Percentiles rank a stretch among this genome's conserved stretches.
Evolutionary conservation across 495 filamentous ascomycete genomes (phyloP).

Genomic region (Hypoxylon fragiforme): DNA sequence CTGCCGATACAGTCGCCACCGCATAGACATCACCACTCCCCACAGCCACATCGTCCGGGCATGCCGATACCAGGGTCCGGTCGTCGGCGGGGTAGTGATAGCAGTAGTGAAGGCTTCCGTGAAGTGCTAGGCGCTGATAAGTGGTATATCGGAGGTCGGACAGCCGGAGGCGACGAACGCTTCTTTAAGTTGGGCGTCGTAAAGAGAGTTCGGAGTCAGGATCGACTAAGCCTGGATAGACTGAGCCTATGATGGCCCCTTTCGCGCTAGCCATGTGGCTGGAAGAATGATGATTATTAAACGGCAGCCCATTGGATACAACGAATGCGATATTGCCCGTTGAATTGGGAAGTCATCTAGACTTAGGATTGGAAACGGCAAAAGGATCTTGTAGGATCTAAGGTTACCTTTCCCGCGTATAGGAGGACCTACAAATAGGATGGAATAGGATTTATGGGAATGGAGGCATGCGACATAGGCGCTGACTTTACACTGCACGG

Average conservation of each 20-base stretch:
- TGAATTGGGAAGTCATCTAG: neutral
- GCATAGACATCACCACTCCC: slow-evolving; percentile 27
- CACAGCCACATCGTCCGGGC: slow-evolving; percentile 30
- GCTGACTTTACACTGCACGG: slow-evolving; percentile 17
- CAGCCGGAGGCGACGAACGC: slow-evolving; percentile 81
- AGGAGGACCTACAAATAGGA: neutral
- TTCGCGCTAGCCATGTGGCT: neutral
- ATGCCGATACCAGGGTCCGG: slow-evolving; percentile 45
- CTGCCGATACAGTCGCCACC: slow-evolving; percentile 50
- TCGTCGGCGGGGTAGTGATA: slow-evolving; percentile 75
- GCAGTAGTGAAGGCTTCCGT: slow-evolving; percentile 74
- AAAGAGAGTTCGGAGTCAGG: slow-evolving; percentile 57
- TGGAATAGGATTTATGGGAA: slow-evolving; percentile 3
- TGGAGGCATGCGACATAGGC: slow-evolving; percentile 3
- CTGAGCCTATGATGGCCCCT: slow-evolving; percentile 53
- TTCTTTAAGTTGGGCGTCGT: slow-evolving; percentile 75
- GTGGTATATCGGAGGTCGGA: slow-evolving; percentile 88
- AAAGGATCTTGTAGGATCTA: neutral
- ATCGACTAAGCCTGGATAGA: slow-evolving; percentile 59
- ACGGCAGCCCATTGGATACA: neutral
- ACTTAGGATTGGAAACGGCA: neutral
- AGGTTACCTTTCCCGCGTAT: neutral
- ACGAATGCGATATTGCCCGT: neutral
- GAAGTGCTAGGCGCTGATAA: slow-evolving; percentile 74
- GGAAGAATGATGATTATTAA: neutral